Percentiles rank a stretch among this genome's conserved stretches.
Conservation (phyloP, 1,284 basidiomycete species). For the Leccinum fallax region DNA sequence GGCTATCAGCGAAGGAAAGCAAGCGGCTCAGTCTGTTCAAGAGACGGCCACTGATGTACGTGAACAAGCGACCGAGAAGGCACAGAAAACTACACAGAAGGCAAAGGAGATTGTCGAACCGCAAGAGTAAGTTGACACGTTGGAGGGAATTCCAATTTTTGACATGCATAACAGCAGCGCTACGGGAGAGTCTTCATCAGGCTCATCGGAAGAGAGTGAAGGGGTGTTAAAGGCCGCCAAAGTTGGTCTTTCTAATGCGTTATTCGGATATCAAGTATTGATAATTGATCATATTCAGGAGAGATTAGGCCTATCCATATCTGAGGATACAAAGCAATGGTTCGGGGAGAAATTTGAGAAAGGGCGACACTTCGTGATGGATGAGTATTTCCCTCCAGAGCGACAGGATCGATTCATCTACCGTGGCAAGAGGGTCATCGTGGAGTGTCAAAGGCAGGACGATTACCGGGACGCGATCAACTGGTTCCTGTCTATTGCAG, state of each 20-base stretch:
- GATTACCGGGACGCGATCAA: constrained; percentile 85
- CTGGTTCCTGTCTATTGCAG: constrained; percentile 75
- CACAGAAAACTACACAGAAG: constrained; percentile 1
- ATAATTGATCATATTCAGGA: constrained; percentile 19
- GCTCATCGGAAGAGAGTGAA: not conserved
- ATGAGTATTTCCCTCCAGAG: constrained; percentile 68
- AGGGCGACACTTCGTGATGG: constrained; percentile 48
- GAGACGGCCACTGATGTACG: constrained; percentile 15
- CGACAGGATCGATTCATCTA: constrained; percentile 61
- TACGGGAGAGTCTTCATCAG: constrained; percentile 15
- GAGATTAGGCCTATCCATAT: constrained; percentile 30
- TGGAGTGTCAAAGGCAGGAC: constrained; percentile 91
- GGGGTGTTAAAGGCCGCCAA: constrained; percentile 39
- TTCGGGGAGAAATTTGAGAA: constrained; percentile 41
- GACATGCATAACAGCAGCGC: constrained; percentile 6
- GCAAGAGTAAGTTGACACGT: constrained; percentile 13
- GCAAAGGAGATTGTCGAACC: constrained; percentile 25
- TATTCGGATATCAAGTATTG: not conserved
- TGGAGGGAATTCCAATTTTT: not conserved
- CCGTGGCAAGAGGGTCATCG: constrained; percentile 64
- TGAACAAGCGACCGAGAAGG: constrained; percentile 2
- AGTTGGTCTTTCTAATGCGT: constrained; percentile 25
- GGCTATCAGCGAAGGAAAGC: constrained; percentile 19
- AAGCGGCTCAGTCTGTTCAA: constrained; percentile 29
- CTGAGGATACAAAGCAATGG: constrained; percentile 44